Evolutionary conservation across 2,329 filamentous ascomycete genomes (phyloP), one percentile per base, ranked within the genome.

Genomic region (Emmonsiellopsis sp.): DNA sequence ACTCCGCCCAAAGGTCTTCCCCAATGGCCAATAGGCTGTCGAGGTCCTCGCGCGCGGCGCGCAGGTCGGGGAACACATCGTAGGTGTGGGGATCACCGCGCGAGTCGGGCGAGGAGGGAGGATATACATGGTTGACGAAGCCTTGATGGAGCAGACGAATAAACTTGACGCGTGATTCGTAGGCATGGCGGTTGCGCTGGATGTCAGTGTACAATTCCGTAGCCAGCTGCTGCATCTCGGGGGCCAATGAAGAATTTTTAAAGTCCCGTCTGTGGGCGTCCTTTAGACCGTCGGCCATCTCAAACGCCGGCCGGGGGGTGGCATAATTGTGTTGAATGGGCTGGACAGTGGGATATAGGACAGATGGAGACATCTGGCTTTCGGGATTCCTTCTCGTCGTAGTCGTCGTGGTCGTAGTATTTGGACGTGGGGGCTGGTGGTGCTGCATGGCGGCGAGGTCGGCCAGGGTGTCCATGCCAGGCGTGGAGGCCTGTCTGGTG

Each of bases 1-100:
- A 83, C 55, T 83, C 80, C 3, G 76, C 69, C 81, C 81, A 85
- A 49, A 84, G 70, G 42, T 79, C 75, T 63, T 85, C 82, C 1
- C 82, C 82, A 55, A 85, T 76, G 2, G 82, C 77, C 60, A 84
- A 85, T 17, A 81, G 75, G 51, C 77, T 76, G 59, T 81, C 77
- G 77, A 85, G 82, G 52, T 77, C 75, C 60, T 80, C 76, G 54
- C 81, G 76, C 3, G 74, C 74, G 21, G 64, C 70, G 39, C 73
- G 67, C 56, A 77, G 64, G 55, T 77, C 74, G 48, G 67, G 68
- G 7, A 77, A 67, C 5, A 76, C 63, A 54, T 76, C 74, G 55
- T 76, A 77, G 5, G 64, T 63, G 37, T 66, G 68, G 1, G 73
- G 73, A 46, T 76, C 69, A 7, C 72, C 71, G 47, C 73, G 71